Base-by-base conservation (phyloP, 441 rosid species). In the Gossypium gossypioides region DNA sequence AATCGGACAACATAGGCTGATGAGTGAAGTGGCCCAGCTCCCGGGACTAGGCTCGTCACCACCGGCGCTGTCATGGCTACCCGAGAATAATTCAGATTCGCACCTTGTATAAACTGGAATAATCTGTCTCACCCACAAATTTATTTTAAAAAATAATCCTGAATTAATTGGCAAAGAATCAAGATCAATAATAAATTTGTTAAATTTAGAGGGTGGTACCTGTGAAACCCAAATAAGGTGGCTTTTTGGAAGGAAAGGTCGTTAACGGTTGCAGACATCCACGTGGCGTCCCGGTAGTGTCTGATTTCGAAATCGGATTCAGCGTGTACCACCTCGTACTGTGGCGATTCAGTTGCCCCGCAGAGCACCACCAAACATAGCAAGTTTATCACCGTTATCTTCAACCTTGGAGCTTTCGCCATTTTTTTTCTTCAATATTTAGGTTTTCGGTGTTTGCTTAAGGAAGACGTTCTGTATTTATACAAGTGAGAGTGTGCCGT, bases 231-330 rank as follows among this genome's bases (percentile, higher is more conserved):
- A 59, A 65, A 57, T 34, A 81, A 66, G 80, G 91, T 89, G 72
- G 92, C 85, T 63, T 84, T 86, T 57, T 81, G 75, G 77, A 87
- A 89, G 74, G 94, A 87, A 73, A 87, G 77, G 67, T 83, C 79
- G 37, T 77, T 55, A 40, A 75, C 84, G 4, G 74, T 69, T 19
- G 89, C 89, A 51, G 91, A 78, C 82, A 89, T 84, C 95, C 95
- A 89, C 5, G 82, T 78, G 63, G 91, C 80, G 1, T 77, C 74
- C 5, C 59, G 13, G 73, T 87, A 87, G 72, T 74, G 81, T 9
- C 95, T 81, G 79, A 87, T 81, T 73, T 86, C 92, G 76, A 89
- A 89, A 76, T 89, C 89, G 4, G 92, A 86, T 50, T 87, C 91
- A 0, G 34, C 44, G 61, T 86, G 89, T n/a, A 86, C 83, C 25